phyloP scores from a whole-genome alignment of 2,329 filamentous ascomycete species.

The Penicillium sp. region DNA sequence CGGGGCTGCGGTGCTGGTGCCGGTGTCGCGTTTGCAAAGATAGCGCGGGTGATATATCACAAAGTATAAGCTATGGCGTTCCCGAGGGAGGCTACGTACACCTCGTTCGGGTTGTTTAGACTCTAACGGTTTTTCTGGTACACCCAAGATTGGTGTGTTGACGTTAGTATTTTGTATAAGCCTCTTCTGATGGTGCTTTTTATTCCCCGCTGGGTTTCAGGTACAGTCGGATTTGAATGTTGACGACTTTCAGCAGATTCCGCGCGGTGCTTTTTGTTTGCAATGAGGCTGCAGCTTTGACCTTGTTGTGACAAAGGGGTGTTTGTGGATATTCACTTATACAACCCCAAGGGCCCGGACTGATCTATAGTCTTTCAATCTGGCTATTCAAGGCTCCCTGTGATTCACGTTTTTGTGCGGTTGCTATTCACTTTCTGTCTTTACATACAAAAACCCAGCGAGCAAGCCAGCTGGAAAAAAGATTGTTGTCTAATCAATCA shows the following conservation, averaged over 20 bases:
- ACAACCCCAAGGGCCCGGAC: not conserved
- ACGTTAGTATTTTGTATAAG: not conserved
- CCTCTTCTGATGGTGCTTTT: not conserved
- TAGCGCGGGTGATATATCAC: not conserved
- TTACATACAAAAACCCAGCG: not conserved
- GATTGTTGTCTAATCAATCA: not conserved
- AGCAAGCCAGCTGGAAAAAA: not conserved
- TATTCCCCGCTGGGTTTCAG: not conserved
- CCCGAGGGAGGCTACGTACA: not conserved
- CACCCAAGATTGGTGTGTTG: not conserved
- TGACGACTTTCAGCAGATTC: not conserved
- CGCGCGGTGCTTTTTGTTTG: not conserved
- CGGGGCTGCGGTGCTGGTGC: not conserved
- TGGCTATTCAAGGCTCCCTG: not conserved
- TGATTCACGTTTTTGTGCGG: not conserved
- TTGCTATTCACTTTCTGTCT: not conserved
- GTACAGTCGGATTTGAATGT: not conserved
- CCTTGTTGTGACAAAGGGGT: not conserved
- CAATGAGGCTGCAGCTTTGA: not conserved
- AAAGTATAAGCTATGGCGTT: not conserved
- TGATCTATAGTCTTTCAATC: not conserved
- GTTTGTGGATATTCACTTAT: not conserved
- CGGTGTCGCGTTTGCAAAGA: not conserved
- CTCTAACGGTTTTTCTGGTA: not conserved
- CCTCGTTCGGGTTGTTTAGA: not conserved